Conservation (phyloP, 1,284 basidiomycete genomes). For the Prillingera fragicola region DNA sequence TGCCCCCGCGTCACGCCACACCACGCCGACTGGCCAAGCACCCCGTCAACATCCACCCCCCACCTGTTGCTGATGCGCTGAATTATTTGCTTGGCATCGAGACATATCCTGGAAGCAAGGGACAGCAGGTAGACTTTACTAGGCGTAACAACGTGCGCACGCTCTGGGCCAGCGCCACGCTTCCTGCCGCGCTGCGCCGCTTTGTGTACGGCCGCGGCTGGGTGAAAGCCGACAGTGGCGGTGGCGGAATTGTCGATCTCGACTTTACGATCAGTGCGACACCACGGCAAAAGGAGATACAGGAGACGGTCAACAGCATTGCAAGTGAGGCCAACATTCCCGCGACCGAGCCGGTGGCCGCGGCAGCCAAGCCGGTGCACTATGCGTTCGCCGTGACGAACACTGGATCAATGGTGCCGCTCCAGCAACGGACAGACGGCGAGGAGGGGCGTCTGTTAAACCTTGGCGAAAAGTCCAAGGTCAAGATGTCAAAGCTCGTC, state of each 20-base stretch:
- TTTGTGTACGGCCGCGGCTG: constrained; percentile 29
- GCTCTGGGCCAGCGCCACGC: constrained; percentile 29
- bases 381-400: constrained; percentile 22
- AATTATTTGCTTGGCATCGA: constrained; percentile 20
- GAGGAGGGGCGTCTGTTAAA: no score
- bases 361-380: constrained; percentile 15
- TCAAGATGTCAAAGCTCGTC: constrained; percentile 2
- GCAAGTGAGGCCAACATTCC: constrained; percentile 1
- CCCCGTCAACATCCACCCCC: constrained; percentile 26
- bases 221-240: constrained; percentile 10
- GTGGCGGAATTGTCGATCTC: constrained; percentile 22
- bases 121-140: constrained; percentile 14
- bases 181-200: constrained; percentile 18
- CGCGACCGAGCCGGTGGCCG: neutral
- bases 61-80: constrained; percentile 18
- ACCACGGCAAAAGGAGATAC: constrained; percentile 10
- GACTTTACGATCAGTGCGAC: constrained; percentile 22
- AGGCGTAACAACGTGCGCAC: constrained; percentile 19
- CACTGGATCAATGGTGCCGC: constrained; percentile 11
- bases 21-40: constrained; percentile 9
- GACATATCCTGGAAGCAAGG: no score
- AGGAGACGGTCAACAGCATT: constrained; percentile 14
- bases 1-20: constrained; percentile 17
- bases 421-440: neutral
- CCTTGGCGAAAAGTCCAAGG: no score